Conservation (phyloP, 2,329 filamentous ascomycete genomes). For the Monilinia fructicola region DNA sequence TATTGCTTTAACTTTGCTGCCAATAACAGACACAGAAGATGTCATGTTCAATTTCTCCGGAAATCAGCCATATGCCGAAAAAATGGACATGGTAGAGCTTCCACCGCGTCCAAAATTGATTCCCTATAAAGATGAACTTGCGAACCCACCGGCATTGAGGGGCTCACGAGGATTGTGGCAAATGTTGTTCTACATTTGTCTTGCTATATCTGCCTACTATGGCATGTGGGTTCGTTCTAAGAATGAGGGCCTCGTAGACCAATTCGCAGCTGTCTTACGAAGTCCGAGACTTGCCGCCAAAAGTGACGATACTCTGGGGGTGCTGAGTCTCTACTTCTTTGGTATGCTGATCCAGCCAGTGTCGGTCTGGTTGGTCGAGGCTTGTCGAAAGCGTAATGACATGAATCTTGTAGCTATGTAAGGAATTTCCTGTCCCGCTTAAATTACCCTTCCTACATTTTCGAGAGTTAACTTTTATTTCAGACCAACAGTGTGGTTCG, state of each 20-base stretch:
- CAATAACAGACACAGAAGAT: conserved; percentile 8
- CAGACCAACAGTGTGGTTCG: conserved; percentile 14
- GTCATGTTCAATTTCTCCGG: conserved; percentile 16
- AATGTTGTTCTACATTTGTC: conserved; percentile 1
- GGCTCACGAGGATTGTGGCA: background rate
- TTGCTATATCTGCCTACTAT: conserved; percentile 2
- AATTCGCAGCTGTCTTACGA: background rate
- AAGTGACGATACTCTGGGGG: background rate
- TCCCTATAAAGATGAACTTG: conserved; percentile 16
- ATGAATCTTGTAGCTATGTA: conserved; percentile 22
- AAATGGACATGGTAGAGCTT: conserved; percentile 12
- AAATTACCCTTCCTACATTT: background rate
- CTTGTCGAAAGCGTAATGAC: conserved; percentile 15
- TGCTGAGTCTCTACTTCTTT: background rate
- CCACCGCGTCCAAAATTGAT: conserved; percentile 5
- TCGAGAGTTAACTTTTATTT: background rate
- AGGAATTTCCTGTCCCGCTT: background rate
- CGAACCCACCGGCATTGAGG: background rate
- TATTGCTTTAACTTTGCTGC: conserved; percentile 7
- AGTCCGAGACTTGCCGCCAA: background rate
- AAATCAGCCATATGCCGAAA: conserved; percentile 7
- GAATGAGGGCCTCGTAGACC: background rate
- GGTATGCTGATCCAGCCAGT: conserved; percentile 1
- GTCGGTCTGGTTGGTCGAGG: background rate
- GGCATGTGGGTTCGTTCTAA: conserved; percentile 12